A percentile compares a stretch with the other conserved stretches of the same genome.
Conservation (phyloP, 352 stramenopile genomes). For the Pythium brassicae region DNA sequence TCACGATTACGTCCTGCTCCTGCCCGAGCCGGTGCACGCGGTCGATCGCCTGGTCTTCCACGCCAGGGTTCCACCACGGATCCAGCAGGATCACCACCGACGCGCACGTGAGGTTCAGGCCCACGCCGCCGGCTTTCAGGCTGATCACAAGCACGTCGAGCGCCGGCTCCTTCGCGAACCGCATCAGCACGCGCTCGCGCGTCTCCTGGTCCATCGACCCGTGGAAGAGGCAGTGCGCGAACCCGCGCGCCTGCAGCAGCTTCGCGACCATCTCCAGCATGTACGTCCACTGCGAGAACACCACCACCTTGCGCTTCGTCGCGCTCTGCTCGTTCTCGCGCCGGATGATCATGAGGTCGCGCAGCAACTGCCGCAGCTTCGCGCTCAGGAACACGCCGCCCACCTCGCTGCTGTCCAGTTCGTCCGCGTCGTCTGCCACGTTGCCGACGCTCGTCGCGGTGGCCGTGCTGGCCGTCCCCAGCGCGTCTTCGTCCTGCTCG, state of each 20-base stretch:
- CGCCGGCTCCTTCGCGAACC: constrained; percentile 51
- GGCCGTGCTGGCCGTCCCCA: background rate
- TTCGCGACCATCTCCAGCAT: constrained; percentile 83
- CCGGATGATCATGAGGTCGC: constrained; percentile 59
- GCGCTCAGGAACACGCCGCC: constrained; percentile 48
- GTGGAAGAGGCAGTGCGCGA: constrained; percentile 67
- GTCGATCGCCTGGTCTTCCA: constrained; percentile 94
- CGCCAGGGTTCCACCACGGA: constrained; percentile 92
- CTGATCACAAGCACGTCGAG: constrained; percentile 84
- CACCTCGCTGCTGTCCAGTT: constrained; percentile 7
- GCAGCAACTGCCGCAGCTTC: constrained; percentile 65
- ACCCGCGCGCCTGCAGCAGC: constrained; percentile 43
- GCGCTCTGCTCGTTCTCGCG: constrained; percentile 32
- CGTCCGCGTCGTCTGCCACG: background rate
- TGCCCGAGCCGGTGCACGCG: constrained; percentile 89
- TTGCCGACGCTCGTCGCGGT: background rate
- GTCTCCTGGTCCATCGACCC: constrained; percentile 64
- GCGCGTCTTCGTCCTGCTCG: background rate
- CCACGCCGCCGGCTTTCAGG: constrained; percentile 85
- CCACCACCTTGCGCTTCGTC: constrained; percentile 74
- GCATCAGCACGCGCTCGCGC: constrained; percentile 60
- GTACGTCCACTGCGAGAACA: constrained; percentile 90
- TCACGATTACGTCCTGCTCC: constrained; percentile 78
- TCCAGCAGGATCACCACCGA: constrained; percentile 89
- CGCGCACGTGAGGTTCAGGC: constrained; percentile 88